Base-by-base conservation (phyloP, 306 rosid genomes). In the Abrus precatorius region DNA sequence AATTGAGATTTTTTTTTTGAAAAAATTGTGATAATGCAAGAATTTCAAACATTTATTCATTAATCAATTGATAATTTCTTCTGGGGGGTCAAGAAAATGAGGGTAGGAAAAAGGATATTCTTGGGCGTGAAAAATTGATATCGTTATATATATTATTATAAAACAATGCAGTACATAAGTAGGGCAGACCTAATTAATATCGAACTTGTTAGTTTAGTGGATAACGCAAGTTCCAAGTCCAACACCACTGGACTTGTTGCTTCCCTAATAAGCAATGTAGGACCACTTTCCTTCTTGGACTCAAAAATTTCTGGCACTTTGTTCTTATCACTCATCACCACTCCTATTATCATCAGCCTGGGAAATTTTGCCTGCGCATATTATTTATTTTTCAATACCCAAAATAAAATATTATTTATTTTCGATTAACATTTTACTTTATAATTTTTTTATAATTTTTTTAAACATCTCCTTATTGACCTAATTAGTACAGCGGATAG, bases 201-300 rank as follows among this genome's bases (percentile, higher is more conserved):
- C 44, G 36, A 62, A 80, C 33, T 69, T 82, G 79, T 68, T 82
- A 14, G 49, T 36, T 53, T 3, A 41, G 63, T 33, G 78, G 65
- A 75, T 33, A 81, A 72, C 68, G 73, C 83, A 76, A 77, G 65
- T 74, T 69, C 49, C 70, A 79, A 79, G 83, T 75, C 82, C 76
- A 86, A 57, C 73, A 84, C 66, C 67, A 73, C 72, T 66, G 75
- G 80, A 69, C 74, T 74, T 78, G n/a, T 69, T 77, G 71, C 84
- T 66, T 78, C 75, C 60, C 38, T 10, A 53, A 9, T 54, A 54
- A 71, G 64, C 75, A 80, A 59, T 32, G 30, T 67, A 36, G 84
- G 85, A 70, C 33, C 83, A 53, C 75, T 30, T 45, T 68, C 32
- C 68, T 28, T 56, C 6, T 20, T 36, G 2, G 12, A 43, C 43